Evolutionary conservation across 75 land plant genomes (phyloP).

Genomic region (Isoetes taiwanensis): DNA sequence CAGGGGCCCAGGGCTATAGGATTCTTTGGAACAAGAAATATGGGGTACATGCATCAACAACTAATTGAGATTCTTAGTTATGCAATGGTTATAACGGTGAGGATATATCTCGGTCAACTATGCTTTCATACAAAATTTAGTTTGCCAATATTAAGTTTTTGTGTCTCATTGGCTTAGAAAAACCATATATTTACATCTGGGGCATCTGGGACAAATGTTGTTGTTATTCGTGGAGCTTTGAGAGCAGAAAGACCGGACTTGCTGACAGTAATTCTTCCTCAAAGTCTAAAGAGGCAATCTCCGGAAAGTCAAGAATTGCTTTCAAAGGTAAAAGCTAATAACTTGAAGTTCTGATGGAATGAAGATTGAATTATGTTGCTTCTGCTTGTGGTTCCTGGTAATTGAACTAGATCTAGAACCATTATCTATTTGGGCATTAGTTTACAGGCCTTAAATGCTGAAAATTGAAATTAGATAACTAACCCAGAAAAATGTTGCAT

Average conservation of each 20-base stretch:
- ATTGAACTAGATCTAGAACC: too few relatives aligned
- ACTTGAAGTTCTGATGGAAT: too few relatives aligned
- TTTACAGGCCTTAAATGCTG: too few relatives aligned
- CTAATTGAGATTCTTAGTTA: slow-evolving; percentile 97
- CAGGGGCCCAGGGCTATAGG: slow-evolving; percentile 91
- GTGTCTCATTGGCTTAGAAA: slow-evolving; percentile 66
- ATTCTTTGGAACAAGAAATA: slow-evolving; percentile 93
- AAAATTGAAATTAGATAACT: too few relatives aligned
- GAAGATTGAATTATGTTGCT: too few relatives aligned
- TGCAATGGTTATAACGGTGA: slow-evolving; percentile 95
- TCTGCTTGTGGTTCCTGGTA: too few relatives aligned
- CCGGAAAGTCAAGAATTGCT: slow-evolving; percentile 96
- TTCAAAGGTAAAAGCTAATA: slow-evolving; percentile 40
- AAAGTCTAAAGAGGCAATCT: slow-evolving; percentile 79
- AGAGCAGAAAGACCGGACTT: slow-evolving; percentile 93
- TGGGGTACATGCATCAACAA: slow-evolving; percentile 99
- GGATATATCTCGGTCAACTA: too few relatives aligned
- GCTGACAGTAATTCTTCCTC: slow-evolving; percentile 91
- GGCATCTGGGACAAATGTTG: slow-evolving; percentile 97
- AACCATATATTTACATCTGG: slow-evolving; percentile 95
- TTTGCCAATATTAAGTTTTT: background rate
- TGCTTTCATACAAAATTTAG: background rate
- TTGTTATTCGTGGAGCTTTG: slow-evolving; percentile 93
- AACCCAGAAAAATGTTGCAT: too few relatives aligned
- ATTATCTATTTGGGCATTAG: too few relatives aligned